Conservation (phyloP, 2,329 filamentous ascomycete genomes). For the Fusarium pseudoanthophilum region DNA sequence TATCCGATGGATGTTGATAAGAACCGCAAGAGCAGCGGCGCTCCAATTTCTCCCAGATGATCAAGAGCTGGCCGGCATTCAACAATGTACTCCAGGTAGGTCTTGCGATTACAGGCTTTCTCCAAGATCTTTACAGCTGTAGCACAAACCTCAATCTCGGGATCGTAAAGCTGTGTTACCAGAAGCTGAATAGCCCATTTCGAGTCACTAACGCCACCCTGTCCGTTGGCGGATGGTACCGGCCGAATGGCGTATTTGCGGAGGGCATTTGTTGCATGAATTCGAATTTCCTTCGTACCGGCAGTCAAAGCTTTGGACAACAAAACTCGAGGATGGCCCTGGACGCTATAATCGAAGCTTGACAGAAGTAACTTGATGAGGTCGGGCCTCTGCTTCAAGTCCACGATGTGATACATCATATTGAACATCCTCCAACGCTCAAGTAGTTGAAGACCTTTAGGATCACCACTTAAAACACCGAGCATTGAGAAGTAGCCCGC, state of each 20-base stretch:
- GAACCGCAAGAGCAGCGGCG: slow-evolving; percentile 90
- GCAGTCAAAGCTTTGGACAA: slow-evolving; percentile 94
- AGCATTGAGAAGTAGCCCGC: slow-evolving; percentile 95
- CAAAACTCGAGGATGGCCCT: slow-evolving; percentile 90
- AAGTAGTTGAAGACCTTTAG: slow-evolving; percentile 86
- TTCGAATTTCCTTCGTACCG: slow-evolving; percentile 89
- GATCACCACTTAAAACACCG: slow-evolving; percentile 84
- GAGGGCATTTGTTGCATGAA: slow-evolving; percentile 86
- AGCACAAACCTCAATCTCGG: slow-evolving; percentile 95
- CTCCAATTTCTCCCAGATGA: slow-evolving; percentile 95
- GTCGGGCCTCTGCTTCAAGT: slow-evolving; percentile 89
- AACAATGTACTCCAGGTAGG: slow-evolving; percentile 93
- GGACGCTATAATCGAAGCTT: slow-evolving; percentile 90
- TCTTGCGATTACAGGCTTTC: slow-evolving; percentile 93
- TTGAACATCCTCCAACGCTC: slow-evolving; percentile 98
- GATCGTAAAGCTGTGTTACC: slow-evolving; percentile 98
- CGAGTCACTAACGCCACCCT: slow-evolving; percentile 68
- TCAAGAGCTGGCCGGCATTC: slow-evolving; percentile 95
- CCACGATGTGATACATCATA: slow-evolving; percentile 99
- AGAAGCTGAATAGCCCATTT: slow-evolving; percentile 97
- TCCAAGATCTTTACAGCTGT: slow-evolving; percentile 97
- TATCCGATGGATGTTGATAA: slow-evolving; percentile 96
- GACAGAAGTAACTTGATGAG: slow-evolving; percentile 88
- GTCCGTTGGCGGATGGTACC: slow-evolving; percentile 51
- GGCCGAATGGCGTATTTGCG: slow-evolving; percentile 81